These are phyloP conservation scores for Saccharomycodes ludwigii DNA, from an alignment of 805 yeast species.

Conservation along the genomic window DNA sequence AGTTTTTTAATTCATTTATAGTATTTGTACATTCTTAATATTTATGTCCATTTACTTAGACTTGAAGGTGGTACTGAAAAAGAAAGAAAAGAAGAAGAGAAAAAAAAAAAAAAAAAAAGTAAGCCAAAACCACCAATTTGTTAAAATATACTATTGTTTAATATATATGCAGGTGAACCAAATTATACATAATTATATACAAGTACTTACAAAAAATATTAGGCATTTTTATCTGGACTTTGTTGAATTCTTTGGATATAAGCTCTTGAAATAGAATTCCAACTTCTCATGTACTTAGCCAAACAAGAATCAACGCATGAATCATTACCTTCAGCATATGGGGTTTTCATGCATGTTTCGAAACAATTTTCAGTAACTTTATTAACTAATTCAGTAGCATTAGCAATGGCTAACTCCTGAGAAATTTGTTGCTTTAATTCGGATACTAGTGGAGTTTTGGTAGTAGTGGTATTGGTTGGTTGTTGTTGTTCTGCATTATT, in stretches of 20 bases:
- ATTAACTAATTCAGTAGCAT: constrained; percentile 78
- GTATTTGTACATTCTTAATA: no score
- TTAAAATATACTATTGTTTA: no score
- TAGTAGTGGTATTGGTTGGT: constrained; percentile 11
- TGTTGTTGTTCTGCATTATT: constrained; percentile 14
- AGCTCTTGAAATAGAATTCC: constrained; percentile 74
- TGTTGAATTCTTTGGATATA: constrained; percentile 68
- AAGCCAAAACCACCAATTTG: no score
- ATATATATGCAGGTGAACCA: no score
- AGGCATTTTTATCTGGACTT: constrained; percentile 15
- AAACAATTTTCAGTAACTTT: constrained; percentile 81
- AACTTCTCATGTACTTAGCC: constrained; percentile 79
- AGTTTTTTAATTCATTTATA: no score
- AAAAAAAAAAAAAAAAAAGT: neutral
- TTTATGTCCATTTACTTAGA: no score
- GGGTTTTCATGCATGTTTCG: constrained; percentile 58
- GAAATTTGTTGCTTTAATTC: constrained; percentile 57
- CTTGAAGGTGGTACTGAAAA: no score
- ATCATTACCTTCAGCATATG: constrained; percentile 46
- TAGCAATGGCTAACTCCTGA: constrained; percentile 81
- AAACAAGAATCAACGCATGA: constrained; percentile 67
- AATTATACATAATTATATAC: constrained; percentile 1
- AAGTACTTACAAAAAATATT: neutral
- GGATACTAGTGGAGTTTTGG: constrained; percentile 24
- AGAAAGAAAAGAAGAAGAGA: no score